These are phyloP conservation scores for Pythium monospermum DNA, from an alignment of 352 stramenopile species.

Conservation along the genomic window DNA sequence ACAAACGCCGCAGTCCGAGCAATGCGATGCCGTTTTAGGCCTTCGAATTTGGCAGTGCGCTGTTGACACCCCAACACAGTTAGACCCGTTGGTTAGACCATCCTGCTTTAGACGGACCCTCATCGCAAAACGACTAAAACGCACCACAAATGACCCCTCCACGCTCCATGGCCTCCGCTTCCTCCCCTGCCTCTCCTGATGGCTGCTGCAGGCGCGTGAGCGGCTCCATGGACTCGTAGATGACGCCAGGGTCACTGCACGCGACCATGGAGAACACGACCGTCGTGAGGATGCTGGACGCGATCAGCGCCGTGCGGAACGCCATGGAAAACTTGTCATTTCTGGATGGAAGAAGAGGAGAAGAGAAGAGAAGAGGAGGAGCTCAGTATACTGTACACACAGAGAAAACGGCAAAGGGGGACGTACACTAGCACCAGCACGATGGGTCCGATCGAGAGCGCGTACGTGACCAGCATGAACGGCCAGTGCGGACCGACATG, in stretches of 20 bases:
- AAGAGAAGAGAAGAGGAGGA: too few relatives aligned
- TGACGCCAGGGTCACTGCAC: constrained; percentile 67
- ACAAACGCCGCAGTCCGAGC: constrained; percentile 74
- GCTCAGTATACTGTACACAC: too few relatives aligned
- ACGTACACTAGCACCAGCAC: constrained; percentile 47
- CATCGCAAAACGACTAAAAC: constrained; percentile 4
- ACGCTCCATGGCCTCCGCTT: constrained; percentile 34
- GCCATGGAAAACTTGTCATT: constrained; percentile 30
- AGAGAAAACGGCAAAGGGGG: too few relatives aligned
- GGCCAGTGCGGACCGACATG: constrained; percentile 68
- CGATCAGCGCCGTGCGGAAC: constrained; percentile 41
- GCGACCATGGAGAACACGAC: constrained; percentile 72
- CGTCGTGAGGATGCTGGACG: constrained; percentile 53
- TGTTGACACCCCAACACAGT: constrained; percentile 18
- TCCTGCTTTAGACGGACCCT: too few relatives aligned
- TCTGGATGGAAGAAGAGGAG: constrained; percentile 18
- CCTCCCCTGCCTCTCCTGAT: constrained; percentile 23
- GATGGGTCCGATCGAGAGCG: constrained; percentile 44
- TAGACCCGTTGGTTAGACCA: too few relatives aligned
- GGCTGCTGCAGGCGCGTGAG: constrained; percentile 17
- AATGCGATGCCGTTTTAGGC: constrained; percentile 68
- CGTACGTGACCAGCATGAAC: constrained; percentile 77
- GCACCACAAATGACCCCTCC: constrained; percentile 70
- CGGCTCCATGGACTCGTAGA: constrained; percentile 46
- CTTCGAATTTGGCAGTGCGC: constrained; percentile 73